Base-by-base conservation (phyloP, 2,329 filamentous ascomycete genomes). In the Ophiocordyceps camponoti-saundersi region DNA sequence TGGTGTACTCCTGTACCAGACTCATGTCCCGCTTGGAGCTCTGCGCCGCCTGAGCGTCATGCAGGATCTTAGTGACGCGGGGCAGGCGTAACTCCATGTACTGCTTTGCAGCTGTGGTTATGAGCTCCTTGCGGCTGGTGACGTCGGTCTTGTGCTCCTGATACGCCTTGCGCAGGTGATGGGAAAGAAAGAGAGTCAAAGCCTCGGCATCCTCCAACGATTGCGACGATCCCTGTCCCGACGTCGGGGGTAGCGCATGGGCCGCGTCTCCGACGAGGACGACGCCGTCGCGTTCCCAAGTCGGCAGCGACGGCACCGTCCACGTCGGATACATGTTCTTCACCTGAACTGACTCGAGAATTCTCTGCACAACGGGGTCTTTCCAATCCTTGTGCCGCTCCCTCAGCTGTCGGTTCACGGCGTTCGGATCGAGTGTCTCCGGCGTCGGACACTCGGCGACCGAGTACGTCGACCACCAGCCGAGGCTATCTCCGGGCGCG, bases 381-480 rank as follows among this genome's bases (percentile, higher is more conserved):
- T 51, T 49, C 51, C 52, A 55, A 36, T 50, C 15, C 12, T 32
- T 41, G 41, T 52, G 49, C 7, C 53, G 49, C 30, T 51, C 45
- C 11, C 36, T 48, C 10, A 56, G 49, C 23, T 53, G 52, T 16
- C 47, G 46, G 30, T 23, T 46, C 12, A 56, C 48, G 39, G 49
- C 53, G 1, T 53, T 47, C 44, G 45, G 48, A 46, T 54, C 48
- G 8, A 55, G 45, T 7, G 45, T 48, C 6, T 45, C 39, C 44
- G 44, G 47, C 44, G 46, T 51, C 23, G 12, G 53, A 47, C 42
- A 53, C 26, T 53, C 47, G 22, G 50, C 41, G 21, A 44, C 48
- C 20, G 50, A 42, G 30, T 51, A 55, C 7, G 53, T 52, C 16
- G 52, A 54, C 53, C 53, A 55, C 53, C 53, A 55, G 18, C 42